Percentiles rank a stretch among this genome's conserved stretches.
These are phyloP conservation scores for Psilocybe cyanescens DNA, from an alignment of 768 basidiomycete genomes.

Conservation along the genomic window DNA sequence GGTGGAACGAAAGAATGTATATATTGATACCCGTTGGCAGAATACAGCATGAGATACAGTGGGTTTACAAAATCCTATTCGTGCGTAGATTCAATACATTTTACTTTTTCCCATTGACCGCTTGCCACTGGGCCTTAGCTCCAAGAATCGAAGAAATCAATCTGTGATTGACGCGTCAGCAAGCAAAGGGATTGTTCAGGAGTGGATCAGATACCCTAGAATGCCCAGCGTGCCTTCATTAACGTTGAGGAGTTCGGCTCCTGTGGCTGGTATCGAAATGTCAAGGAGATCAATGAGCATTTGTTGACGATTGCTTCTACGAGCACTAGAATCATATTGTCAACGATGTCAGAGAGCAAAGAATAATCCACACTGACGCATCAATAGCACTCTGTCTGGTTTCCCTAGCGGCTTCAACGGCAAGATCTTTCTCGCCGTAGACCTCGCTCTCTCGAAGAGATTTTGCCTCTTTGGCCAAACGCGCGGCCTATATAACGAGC, in stretches of 20 bases:
- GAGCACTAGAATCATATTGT: conserved; percentile 46
- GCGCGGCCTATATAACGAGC: conserved; percentile 46
- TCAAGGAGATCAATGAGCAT: conserved; percentile 86
- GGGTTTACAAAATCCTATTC: neutral
- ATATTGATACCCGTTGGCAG: neutral
- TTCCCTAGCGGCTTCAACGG: conserved; percentile 67
- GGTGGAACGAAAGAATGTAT: conserved; percentile 1
- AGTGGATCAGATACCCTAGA: conserved; percentile 62
- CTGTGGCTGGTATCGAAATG: conserved; percentile 87
- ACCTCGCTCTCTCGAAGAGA: conserved; percentile 46
- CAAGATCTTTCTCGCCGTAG: conserved; percentile 70
- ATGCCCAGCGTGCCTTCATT: conserved; percentile 88
- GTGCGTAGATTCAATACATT: neutral
- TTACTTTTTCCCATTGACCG: conserved; percentile 50
- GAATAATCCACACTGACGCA: conserved; percentile 41
- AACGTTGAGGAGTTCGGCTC: conserved; percentile 71
- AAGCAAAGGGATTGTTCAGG: neutral
- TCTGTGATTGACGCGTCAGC: conserved; percentile 37
- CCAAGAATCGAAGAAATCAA: conserved; percentile 75
- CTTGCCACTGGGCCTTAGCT: conserved; percentile 65
- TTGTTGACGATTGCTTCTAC: conserved; percentile 72
- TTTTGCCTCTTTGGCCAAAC: conserved; percentile 65
- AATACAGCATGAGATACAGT: neutral
- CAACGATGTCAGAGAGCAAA: neutral
- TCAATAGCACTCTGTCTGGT: conserved; percentile 60